phyloP scores from a whole-genome alignment of 2,329 filamentous ascomycete genomes.

The Emericellopsis cladophorae region DNA sequence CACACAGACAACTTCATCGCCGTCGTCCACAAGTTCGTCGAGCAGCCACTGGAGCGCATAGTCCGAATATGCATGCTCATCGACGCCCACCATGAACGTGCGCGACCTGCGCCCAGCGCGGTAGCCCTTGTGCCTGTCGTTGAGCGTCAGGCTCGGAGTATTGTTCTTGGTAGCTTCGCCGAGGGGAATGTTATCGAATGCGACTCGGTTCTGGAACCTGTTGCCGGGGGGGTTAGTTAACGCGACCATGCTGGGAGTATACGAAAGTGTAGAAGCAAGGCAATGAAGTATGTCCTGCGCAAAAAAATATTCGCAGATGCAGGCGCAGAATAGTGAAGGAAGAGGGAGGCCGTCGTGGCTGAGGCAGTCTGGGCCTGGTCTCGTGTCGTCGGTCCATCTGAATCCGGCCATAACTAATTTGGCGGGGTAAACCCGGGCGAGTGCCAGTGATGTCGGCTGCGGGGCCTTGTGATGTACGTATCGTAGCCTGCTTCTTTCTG shows the following conservation, averaged over 20 bases:
- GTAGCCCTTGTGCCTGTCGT: slow-evolving; percentile 78
- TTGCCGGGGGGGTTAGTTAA: slow-evolving; percentile 27
- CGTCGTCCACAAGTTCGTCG: slow-evolving; percentile 84
- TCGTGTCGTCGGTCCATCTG: too few species aligned
- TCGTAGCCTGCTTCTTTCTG: too few species aligned
- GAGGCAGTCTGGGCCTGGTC: too few species aligned
- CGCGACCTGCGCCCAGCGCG: slow-evolving; percentile 68
- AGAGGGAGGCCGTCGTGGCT: too few species aligned
- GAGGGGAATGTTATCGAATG: slow-evolving; percentile 45
- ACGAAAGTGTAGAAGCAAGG: neutral
- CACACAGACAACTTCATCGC: slow-evolving; percentile 85
- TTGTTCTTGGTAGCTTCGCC: slow-evolving; percentile 48
- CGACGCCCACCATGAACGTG: slow-evolving; percentile 82
- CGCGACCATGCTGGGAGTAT: slow-evolving; percentile 19
- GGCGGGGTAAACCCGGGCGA: too few species aligned
- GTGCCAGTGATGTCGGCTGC: too few species aligned
- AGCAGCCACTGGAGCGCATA: slow-evolving; percentile 88
- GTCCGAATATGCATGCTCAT: slow-evolving; percentile 84
- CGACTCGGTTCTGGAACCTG: slow-evolving; percentile 47
- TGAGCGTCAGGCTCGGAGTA: slow-evolving; percentile 62
- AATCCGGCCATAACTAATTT: too few species aligned
- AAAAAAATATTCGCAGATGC: neutral
- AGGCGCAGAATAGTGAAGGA: too few species aligned
- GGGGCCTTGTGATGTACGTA: too few species aligned
- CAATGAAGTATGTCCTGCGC: neutral